A percentile compares a stretch with the other conserved stretches of the same genome.
These are phyloP conservation scores for Xanthoconium separans DNA, from an alignment of 1,284 basidiomycete species.

Conservation along the genomic window DNA sequence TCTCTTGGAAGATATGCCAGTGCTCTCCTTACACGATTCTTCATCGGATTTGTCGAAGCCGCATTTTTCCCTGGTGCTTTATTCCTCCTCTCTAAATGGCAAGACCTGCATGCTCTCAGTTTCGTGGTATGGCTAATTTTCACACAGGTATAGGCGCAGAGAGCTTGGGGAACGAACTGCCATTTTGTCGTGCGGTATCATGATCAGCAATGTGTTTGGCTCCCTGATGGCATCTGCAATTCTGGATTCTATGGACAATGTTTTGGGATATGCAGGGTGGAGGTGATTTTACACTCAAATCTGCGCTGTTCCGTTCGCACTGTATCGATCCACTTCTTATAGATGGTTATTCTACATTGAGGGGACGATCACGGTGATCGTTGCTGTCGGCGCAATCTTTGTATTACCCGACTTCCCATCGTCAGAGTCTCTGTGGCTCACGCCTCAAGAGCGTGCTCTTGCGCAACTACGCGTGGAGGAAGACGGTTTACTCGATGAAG, in stretches of 20 bases:
- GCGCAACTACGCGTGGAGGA: slow-evolving; percentile 75
- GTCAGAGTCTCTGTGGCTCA: slow-evolving; percentile 55
- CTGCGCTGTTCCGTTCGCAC: not conserved
- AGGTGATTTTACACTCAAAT: slow-evolving; percentile 32
- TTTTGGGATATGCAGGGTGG: slow-evolving; percentile 75
- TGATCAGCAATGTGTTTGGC: slow-evolving; percentile 84
- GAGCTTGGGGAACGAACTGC: slow-evolving; percentile 75
- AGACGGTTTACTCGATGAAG: slow-evolving; percentile 41
- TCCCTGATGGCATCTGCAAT: slow-evolving; percentile 76
- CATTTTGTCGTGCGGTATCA: slow-evolving; percentile 66
- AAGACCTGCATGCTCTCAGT: not conserved
- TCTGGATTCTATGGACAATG: slow-evolving; percentile 69
- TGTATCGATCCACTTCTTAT: not conserved
- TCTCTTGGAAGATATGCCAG: slow-evolving; percentile 53
- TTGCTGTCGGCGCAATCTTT: slow-evolving; percentile 61
- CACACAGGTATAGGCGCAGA: slow-evolving; percentile 52
- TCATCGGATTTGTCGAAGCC: slow-evolving; percentile 66
- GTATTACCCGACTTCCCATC: slow-evolving; percentile 79
- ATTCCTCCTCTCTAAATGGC: slow-evolving; percentile 49
- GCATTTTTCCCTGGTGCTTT: slow-evolving; percentile 78
- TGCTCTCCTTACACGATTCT: slow-evolving; percentile 70
- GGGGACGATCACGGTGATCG: slow-evolving; percentile 61
- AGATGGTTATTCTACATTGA: slow-evolving; percentile 75
- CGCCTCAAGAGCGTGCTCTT: slow-evolving; percentile 62
- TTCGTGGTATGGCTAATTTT: slow-evolving; percentile 1